phyloP scores from a whole-genome alignment of 1,284 basidiomycete genomes.

The Leccinum angustisporum region DNA sequence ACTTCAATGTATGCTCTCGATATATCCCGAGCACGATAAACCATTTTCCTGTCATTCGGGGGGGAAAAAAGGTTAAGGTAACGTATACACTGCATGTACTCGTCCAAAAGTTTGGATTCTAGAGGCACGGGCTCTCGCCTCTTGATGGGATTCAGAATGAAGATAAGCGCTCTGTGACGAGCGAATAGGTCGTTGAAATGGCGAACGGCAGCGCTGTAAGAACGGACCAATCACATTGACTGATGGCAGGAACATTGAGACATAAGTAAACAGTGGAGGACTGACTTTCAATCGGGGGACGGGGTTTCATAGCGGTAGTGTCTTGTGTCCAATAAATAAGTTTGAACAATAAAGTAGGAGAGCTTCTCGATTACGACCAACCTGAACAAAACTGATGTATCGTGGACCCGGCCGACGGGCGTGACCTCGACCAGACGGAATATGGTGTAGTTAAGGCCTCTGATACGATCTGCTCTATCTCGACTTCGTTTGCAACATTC shows the following conservation, averaged over 20 bases:
- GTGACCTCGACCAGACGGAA: slow-evolving; percentile 44
- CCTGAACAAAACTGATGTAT: slow-evolving; percentile 94
- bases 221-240: slow-evolving; percentile 96
- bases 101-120: slow-evolving; percentile 88
- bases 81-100: slow-evolving; percentile 88
- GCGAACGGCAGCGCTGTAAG: slow-evolving; percentile 85
- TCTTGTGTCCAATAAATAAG: slow-evolving; percentile 98
- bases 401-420: slow-evolving; percentile 70
- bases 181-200: slow-evolving; percentile 94
- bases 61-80: slow-evolving; percentile 95
- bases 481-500: slow-evolving; percentile 98
- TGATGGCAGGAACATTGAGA: slow-evolving; percentile 33
- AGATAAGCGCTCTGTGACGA: slow-evolving; percentile 89
- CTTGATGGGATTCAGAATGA: slow-evolving; percentile 95
- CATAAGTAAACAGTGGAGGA: slow-evolving; percentile 11
- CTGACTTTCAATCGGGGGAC: slow-evolving; percentile 94
- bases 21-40: slow-evolving; percentile 97
- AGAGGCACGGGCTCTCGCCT: slow-evolving; percentile 77
- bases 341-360: background rate
- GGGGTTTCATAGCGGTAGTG: slow-evolving; percentile 84
- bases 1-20: slow-evolving; percentile 81
- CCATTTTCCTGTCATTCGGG: slow-evolving; percentile 83
- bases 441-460: slow-evolving; percentile 93
- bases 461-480: slow-evolving; percentile 97
- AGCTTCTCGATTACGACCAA: slow-evolving; percentile 24